Evolutionary conservation across 1,139 yeast genomes (phyloP), one percentile per base, ranked within the genome.

Genomic region (Suhomyces ambrosiae): DNA sequence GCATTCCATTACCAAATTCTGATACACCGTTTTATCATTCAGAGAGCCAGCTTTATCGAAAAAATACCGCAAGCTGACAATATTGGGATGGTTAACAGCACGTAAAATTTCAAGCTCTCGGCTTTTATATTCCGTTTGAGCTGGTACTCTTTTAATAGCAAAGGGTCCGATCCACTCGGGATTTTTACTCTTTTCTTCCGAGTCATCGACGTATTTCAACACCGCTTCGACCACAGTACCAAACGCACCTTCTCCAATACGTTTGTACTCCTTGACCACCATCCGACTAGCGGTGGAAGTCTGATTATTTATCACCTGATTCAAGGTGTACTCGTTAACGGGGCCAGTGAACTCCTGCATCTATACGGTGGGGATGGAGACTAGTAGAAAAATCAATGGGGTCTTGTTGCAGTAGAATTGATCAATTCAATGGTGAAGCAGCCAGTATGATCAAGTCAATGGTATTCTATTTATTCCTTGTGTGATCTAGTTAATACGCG

Each of bases 1-100:
- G 50, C 90, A 83, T 61, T 85, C 94, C 94, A 85, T 85, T 19
- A 86, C 92, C 52, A 85, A 67, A 64, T 84, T 86, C 56, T 83
- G 90, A 58, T 84, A 85, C 29, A 84, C 58, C 52, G 80, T 79
- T 44, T 77, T 76, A 56, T 81, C 85, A 41, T 68, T 69, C 31
- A 42, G 40, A 5, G 79, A 65, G 47, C 73, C 70, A 42, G 78
- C 81, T 42, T 83, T 81, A 59, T 82, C 86, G 55, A 81, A 85
- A 53, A 80, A 85, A 51, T 59, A 78, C 47, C 81, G 75, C 50
- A 86, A 68, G 33, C 76, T 69, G 29, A 85, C 87, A 35, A 86
- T 80, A 56, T 85, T 86, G 24, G 94, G 94, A 60, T 86, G 95
- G 50, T 79, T 76, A 5, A 88, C 85, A 30, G 80, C 74, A 52